A percentile compares a stretch with the other conserved stretches of the same genome.
phyloP scores from a whole-genome alignment of 805 yeast species.

The Teunomyces pallodes region DNA sequence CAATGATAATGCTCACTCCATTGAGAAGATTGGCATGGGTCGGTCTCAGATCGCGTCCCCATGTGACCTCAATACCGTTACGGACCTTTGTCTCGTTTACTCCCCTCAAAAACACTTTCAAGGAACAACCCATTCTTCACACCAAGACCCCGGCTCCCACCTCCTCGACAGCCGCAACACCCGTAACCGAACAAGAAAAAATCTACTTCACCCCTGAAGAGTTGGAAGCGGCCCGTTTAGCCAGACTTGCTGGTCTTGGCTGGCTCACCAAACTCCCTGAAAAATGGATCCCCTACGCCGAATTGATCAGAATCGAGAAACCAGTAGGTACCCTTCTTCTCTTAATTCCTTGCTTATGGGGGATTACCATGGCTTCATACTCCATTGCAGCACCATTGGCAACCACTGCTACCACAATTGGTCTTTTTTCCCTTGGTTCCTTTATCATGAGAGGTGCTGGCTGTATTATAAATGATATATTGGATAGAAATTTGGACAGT shows the following conservation, averaged over 20 bases:
- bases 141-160: neutral
- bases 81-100: neutral
- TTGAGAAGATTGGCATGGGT: neutral
- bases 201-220: slow-evolving; percentile 38
- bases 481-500: slow-evolving; percentile 78
- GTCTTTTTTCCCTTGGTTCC: slow-evolving; percentile 80
- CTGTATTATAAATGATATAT: slow-evolving; percentile 88
- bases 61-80: neutral
- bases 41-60: neutral
- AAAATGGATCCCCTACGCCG: slow-evolving; percentile 84
- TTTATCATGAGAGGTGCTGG: slow-evolving; percentile 97
- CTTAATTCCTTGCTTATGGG: slow-evolving; percentile 87
- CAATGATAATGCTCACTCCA: neutral
- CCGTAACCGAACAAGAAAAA: neutral
- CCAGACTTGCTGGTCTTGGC: slow-evolving; percentile 44
- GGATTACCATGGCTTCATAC: slow-evolving; percentile 85
- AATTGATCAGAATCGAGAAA: slow-evolving; percentile 84
- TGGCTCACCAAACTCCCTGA: slow-evolving; percentile 64
- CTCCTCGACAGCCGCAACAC: neutral
- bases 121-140: slow-evolving; percentile 2
- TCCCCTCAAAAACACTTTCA: neutral
- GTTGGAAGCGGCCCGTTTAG: slow-evolving; percentile 48
- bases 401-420: slow-evolving; percentile 58
- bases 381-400: slow-evolving; percentile 65
- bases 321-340: slow-evolving; percentile 94